Base-by-base conservation (phyloP, 768 basidiomycete genomes). In the Boletus vermiculosoides region DNA sequence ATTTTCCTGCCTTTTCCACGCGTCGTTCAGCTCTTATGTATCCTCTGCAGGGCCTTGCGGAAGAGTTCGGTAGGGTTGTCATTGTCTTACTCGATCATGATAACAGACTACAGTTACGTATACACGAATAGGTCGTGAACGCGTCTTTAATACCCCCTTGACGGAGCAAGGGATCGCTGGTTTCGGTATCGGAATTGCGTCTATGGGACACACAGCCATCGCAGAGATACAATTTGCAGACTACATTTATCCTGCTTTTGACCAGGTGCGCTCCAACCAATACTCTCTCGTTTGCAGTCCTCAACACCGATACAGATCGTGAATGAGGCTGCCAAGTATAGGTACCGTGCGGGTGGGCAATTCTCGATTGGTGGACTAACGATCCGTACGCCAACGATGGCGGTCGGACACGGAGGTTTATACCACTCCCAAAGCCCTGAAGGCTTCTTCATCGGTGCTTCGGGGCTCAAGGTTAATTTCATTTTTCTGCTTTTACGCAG, bases 391-490 rank as follows among this genome's bases (percentile, higher is more conserved):
- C 94, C 94, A 1, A 89, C 90, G 10, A 94, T 94, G 87, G 84
- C 92, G 9, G 95, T 98, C n/a, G 79, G 85, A 6, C 94, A 98
- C 67, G 94, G 94, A 42, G 94, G 88, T 23, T 72, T 95, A 55
- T 98, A 97, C 68, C 94, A 98, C 66, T 95, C 92, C 8, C 94
- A 98, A 72, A 93, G 91, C 54, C 94, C 94, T 4, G 95, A 98
- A 72, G 93, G 90, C 1, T 98, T 87, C 74, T 98, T 98, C 71
- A 82, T 96, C 78, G 94, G 89, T 34, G 94, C 92, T 9, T 77
- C 92, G 0, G 94, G 94, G 1, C 68, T 98, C 41, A 97, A 97
- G 80, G 93, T 90, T 55, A 15, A 57, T 36, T 31, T 23, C 8
- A 10, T 34, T 58, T 23, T 9, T 20, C 16, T 45, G 3, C 28